Percentiles rank a stretch among this genome's conserved stretches.
phyloP scores from a whole-genome alignment of 306 rosid genomes.

The Rosa chinensis region DNA sequence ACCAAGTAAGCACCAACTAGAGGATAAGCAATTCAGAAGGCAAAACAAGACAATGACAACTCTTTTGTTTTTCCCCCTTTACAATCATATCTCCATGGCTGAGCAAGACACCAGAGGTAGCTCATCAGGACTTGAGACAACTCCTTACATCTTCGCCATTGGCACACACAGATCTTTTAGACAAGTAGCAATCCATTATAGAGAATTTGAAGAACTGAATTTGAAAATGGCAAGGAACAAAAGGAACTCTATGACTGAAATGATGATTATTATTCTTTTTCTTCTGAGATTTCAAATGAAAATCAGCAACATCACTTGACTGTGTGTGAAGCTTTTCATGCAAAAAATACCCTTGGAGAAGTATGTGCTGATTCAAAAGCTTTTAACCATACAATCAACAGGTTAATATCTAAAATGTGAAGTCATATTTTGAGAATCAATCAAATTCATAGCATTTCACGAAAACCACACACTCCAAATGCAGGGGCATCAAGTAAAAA shows the following conservation, averaged over 20 bases:
- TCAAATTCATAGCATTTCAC: neutral
- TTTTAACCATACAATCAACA: neutral
- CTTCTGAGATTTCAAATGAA: neutral
- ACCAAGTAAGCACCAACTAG: neutral
- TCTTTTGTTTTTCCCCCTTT: neutral
- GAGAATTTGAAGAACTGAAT: neutral
- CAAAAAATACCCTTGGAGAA: neutral
- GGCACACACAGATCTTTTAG: neutral
- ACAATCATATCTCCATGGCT: neutral
- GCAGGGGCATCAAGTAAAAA: neutral
- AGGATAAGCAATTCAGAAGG: neutral
- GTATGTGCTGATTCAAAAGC: neutral
- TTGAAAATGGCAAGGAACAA: neutral
- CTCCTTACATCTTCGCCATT: neutral
- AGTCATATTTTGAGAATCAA: neutral
- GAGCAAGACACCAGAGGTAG: neutral
- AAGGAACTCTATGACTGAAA: neutral
- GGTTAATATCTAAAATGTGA: neutral
- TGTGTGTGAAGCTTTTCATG: neutral
- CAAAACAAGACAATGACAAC: neutral
- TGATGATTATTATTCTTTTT: neutral
- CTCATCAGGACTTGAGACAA: neutral
- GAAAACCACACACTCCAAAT: neutral
- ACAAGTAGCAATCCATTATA: no score
- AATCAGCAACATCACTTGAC: neutral